Base-by-base conservation (phyloP, 2,329 filamentous ascomycete genomes). In the Aquanectria penicillioides region DNA sequence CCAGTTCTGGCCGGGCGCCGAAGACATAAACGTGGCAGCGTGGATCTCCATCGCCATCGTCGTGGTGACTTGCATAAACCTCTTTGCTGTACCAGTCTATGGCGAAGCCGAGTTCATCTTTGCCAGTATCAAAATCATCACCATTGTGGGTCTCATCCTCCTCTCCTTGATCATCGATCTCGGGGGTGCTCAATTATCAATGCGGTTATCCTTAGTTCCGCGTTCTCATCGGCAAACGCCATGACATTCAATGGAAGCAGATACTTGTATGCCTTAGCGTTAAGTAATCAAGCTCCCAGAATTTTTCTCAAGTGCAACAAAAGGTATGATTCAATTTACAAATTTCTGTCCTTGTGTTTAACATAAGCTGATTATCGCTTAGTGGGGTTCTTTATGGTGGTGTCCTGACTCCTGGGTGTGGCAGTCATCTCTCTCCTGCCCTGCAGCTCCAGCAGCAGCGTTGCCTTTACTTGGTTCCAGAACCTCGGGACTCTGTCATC, bases 111-210 rank as follows among this genome's bases (percentile, higher is more conserved):
- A 47, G 23, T 47, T 47, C 29, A 47, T 47, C 20, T 36, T 47
- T 17, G 18, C 44, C 5, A 15, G 18, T 3, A 47, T 33, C 3
- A 47, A 47, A 10, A 47, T 47, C 5, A 15, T 47, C 7, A 33
- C 22, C 26, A 20, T 78, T 20, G 43, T 87, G 41, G 83, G 83
- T 2, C 75, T 89, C 37, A 80, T 88, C 53, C 67, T 80, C 62
- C 86, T 85, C 71, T 89, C 88, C 4, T 85, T 90, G 72, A 80
- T 90, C 69, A 83, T 82, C 59, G 89, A 89, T 86, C 72, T 87
- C 13, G 88, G 87, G 15, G 88, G 85, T 10, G 34, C 29, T 71
- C 73, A 50, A 82, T 87, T 61, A 79, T 88, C 73, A 88, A 87
- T 68, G 84, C 80, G 6, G 78, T 85, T 9, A 79, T 87, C n/a